Conservation (phyloP, 192 early-diverging fungal species). For the Phycomyces nitens region DNA sequence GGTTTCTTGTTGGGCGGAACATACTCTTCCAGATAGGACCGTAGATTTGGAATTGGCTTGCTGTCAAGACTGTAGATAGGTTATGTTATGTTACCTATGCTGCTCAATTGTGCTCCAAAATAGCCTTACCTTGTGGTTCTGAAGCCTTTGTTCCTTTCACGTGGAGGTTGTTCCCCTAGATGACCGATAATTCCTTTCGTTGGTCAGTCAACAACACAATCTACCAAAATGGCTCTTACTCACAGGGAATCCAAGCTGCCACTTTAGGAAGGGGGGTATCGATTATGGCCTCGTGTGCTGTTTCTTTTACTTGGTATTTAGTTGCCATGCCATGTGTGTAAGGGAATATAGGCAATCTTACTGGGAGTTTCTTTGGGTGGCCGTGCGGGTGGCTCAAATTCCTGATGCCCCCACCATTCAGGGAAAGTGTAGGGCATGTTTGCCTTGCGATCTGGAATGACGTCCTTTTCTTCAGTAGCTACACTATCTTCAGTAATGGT, state of each 20-base stretch:
- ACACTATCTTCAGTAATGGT: constrained; percentile 1
- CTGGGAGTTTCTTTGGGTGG: not conserved
- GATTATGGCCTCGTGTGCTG: not conserved
- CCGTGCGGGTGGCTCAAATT: not conserved
- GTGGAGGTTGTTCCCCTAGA: constrained; percentile 2
- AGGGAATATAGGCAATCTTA: not conserved
- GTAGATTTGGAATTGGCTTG: constrained; percentile 6
- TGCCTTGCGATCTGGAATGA: not conserved
- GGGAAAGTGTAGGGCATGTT: constrained; percentile 23
- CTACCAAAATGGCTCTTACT: not conserved
- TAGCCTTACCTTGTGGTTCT: not conserved
- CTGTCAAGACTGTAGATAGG: not conserved
- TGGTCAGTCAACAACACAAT: not conserved
- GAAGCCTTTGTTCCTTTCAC: not conserved
- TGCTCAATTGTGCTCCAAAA: not conserved
- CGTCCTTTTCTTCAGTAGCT: not conserved
- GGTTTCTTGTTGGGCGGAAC: not conserved
- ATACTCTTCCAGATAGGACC: constrained; percentile 11
- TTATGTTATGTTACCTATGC: not conserved
- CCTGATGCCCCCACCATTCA: constrained; percentile 30
- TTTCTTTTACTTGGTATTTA: not conserved
- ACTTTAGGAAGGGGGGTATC: not conserved
- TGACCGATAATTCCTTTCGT: not conserved
- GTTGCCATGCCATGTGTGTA: not conserved
- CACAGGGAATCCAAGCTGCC: constrained; percentile 1